phyloP scores from a whole-genome alignment of 768 basidiomycete species.

The Phaeotremella skinneri region DNA sequence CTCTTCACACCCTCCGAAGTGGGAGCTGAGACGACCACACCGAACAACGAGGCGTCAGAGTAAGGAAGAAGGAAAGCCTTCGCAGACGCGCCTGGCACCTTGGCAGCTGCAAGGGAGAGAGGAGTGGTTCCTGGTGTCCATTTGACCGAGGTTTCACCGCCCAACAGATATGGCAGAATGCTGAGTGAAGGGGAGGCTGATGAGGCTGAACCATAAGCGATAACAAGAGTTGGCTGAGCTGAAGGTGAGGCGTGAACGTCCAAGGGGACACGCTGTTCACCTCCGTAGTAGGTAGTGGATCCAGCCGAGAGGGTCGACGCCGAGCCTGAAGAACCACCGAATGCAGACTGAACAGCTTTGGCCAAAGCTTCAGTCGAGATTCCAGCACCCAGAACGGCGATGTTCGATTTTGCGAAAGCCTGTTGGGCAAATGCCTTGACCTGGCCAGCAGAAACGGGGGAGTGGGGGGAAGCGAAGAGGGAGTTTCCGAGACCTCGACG shows the following conservation, averaged over 20 bases:
- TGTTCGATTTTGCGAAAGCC: slow-evolving; percentile 73
- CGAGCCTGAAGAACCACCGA: slow-evolving; percentile 58
- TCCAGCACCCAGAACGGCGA: slow-evolving; percentile 83
- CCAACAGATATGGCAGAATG: slow-evolving; percentile 74
- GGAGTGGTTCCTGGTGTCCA: slow-evolving; percentile 77
- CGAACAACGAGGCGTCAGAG: slow-evolving; percentile 86
- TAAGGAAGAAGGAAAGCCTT: slow-evolving; percentile 79
- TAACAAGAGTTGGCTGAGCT: slow-evolving; percentile 67
- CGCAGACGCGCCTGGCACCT: slow-evolving; percentile 59
- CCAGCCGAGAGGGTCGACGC: slow-evolving; percentile 52
- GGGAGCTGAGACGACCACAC: slow-evolving; percentile 71
- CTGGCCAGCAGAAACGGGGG: slow-evolving; percentile 55
- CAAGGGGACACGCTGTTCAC: slow-evolving; percentile 70
- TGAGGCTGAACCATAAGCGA: slow-evolving; percentile 77
- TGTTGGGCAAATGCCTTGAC: slow-evolving; percentile 70
- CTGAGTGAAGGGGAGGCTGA: slow-evolving; percentile 67
- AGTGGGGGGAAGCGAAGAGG: slow-evolving; percentile 74
- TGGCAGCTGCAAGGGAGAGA: slow-evolving; percentile 61
- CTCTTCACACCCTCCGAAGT: slow-evolving; percentile 62
- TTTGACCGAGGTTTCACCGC: slow-evolving; percentile 76
- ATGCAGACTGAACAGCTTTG: slow-evolving; percentile 68
- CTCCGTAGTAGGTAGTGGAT: slow-evolving; percentile 68
- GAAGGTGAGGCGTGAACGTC: slow-evolving; percentile 57
- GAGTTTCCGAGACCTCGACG: slow-evolving; percentile 88
- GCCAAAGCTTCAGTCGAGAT: slow-evolving; percentile 68